Evolutionary conservation across 2,329 filamentous ascomycete species (phyloP).

Genomic region (Paraphoma chrysanthemicola): DNA sequence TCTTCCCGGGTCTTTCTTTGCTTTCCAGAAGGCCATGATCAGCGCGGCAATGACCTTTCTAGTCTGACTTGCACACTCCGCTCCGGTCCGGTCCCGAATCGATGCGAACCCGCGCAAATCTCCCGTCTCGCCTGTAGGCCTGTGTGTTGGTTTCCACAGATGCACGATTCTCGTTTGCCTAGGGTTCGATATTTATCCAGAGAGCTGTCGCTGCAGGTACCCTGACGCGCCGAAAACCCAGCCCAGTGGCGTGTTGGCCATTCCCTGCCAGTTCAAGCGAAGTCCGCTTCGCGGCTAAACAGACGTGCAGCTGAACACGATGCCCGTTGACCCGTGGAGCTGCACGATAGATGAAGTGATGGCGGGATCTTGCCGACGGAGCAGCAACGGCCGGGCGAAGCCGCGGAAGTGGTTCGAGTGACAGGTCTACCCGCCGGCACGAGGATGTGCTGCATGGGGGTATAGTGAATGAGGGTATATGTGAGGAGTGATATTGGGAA

Average conservation of each 20-base stretch:
- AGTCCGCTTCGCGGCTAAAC: constrained; percentile 18
- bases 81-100: no score
- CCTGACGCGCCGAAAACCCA: not conserved
- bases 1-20: not conserved
- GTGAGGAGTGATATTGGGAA: not conserved
- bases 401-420: not conserved
- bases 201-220: not conserved
- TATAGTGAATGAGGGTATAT: not conserved
- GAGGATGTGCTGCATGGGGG: not conserved
- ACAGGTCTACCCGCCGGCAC: not conserved
- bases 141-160: not conserved
- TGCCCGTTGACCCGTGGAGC: constrained; percentile 12
- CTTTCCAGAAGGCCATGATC: no score
- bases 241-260: no score
- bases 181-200: not conserved
- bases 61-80: no score
- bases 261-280: no score
- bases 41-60: no score
- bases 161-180: not conserved
- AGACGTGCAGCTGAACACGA: not conserved
- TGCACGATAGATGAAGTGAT: constrained; percentile 9
- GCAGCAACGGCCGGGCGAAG: not conserved
- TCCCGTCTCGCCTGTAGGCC: not conserved
- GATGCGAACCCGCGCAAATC: not conserved
- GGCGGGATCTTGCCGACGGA: not conserved